Evolutionary conservation across 768 basidiomycete genomes (phyloP), one percentile per base, ranked within the genome.

Genomic region (Cantharellus anzutake): DNA sequence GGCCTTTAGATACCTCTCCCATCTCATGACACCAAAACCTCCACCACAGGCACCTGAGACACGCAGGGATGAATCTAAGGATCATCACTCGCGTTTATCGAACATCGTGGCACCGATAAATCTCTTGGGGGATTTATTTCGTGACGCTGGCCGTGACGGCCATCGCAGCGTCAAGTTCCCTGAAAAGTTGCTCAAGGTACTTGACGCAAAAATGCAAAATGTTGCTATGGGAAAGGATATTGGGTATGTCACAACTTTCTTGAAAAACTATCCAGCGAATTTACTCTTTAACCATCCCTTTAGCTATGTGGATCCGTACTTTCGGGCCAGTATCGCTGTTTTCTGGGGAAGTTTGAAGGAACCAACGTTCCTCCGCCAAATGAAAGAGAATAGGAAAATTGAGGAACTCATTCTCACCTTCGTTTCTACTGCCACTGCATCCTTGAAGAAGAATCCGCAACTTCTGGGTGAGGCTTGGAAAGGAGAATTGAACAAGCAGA

Each of bases 331-430:
- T 1, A 85, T 94, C 76, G 93, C 84, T 60, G 83, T 86, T 41
- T 97, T 97, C 70, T 97, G 92, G 68, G 84, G 84, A 7, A 87
- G 90, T 62, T 89, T 87, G 70, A 81, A 83, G 70, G 82, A 86
- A 60, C 85, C 89, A 37, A 77, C 75, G 42, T 94, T 96, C 74
- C 82, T 85, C 60, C 78, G 80, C 41, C 86, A 92, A 66, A 85
- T 97, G 81, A 89, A 90, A 71, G 93, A 97, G 69, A 93, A 89
- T 69, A 79, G 96, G 52, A 96, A 94, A 73, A 88, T 97, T 42
- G 96, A 99, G 72, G 92, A 97, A 63, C 83, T 99, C 59, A 94
- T 99, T 61, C 76, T 99, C 57, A 86, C 87, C 78, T 97, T 97
- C 66, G 93, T 93, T 5, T 87, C 92, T 1, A 83, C 90, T 58